Conservation (phyloP, 148 eudicot species). For the Chenopodium berlandieri region DNA sequence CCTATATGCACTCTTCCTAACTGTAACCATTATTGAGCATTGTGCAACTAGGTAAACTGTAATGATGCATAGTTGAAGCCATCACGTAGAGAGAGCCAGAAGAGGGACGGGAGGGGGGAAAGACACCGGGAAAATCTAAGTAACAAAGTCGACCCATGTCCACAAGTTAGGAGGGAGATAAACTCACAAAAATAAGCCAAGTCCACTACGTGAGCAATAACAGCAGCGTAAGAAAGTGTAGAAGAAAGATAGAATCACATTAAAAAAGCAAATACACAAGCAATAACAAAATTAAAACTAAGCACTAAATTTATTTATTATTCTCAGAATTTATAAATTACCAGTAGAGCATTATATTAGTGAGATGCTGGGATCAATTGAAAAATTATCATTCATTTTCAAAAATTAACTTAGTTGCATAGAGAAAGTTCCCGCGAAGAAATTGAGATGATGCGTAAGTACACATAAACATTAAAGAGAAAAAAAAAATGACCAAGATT, state of each 20-base stretch:
- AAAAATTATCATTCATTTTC: too few species aligned
- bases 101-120: not conserved
- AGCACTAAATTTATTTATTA: not conserved
- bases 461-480: not conserved
- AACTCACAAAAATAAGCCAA: not conserved
- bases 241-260: not conserved
- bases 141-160: not conserved
- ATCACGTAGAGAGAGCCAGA: not conserved
- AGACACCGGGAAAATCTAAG: not conserved
- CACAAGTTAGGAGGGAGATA: not conserved
- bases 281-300: not conserved
- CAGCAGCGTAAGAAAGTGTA: not conserved
- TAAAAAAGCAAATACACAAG: not conserved
- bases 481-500: too few species aligned
- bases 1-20: not conserved
- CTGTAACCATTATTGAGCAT: not conserved
- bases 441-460: constrained; percentile 1
- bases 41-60: not conserved
- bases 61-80: too few species aligned
- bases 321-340: too few species aligned
- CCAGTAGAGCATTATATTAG: too few species aligned
- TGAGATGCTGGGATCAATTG: too few species aligned
- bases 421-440: not conserved
- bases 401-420: too few species aligned
- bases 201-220: not conserved